Evolutionary conservation across 257 asterid species (phyloP), one percentile per base, ranked within the genome.

Genomic region (Petunia axillaris): DNA sequence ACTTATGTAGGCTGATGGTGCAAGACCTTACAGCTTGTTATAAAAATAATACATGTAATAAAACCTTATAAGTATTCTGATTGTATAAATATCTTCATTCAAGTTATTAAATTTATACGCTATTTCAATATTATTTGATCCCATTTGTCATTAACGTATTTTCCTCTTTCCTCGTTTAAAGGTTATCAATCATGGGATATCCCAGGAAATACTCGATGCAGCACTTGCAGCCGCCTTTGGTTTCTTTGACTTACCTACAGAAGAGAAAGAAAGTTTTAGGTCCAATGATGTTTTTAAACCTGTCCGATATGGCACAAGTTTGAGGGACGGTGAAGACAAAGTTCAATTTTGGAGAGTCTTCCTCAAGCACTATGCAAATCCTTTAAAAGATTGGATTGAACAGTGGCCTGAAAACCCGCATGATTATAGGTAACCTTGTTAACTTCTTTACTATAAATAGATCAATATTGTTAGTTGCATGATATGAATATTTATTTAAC

Each of bases 281-380:
- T 88, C 92, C 0, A 82, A 64, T 64, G 92, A 88, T 43, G 86
- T 87, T 38, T 80, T 81, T 62, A 79, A 78, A 3, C 88, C 89
- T 0, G 86, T 89, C 8, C 81, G 92, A 13, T 91, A 89, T 38
- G 85, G 92, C 2, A 80, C 88, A 3, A 81, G 91, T 71, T 8
- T 89, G 0, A 88, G 79, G 50, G 91, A 88, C 52, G 89, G 89
- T 6, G 78, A 46, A 1, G 93, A 88, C 68, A 80, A 78, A 78
- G 77, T 81, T 50, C 89, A 82, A 10, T 84, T 75, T 14, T 84
- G 90, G 92, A 88, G 93, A 83, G 71, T 78, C 2, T 83, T 91
- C 70, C 95, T 91, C 80, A 89, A 91, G 77, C 92, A 88, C 40
- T 88, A 89, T 68, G 87, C 93, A 15, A 81, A 85, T 81, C 95